These are phyloP conservation scores for Saprolegnia diclina DNA, from an alignment of 352 stramenopile species.

Conservation along the genomic window DNA sequence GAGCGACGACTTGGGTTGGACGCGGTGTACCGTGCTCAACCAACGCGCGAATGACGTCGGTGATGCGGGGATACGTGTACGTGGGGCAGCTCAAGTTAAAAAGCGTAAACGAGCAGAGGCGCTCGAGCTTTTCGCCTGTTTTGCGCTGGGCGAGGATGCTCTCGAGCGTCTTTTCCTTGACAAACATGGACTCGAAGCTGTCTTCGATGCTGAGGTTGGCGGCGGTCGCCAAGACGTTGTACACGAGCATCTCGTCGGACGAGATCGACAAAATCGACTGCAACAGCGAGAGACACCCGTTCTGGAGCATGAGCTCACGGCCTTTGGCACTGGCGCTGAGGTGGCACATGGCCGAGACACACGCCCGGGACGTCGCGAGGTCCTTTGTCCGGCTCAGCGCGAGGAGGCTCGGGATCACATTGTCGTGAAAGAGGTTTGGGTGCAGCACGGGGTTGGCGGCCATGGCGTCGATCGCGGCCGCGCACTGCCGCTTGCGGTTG, in stretches of 20 bases:
- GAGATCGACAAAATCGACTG: constrained; percentile 30
- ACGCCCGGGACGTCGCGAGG: constrained; percentile 40
- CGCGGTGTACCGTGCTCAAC: constrained; percentile 33
- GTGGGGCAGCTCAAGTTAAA: constrained; percentile 63
- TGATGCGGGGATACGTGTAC: constrained; percentile 59
- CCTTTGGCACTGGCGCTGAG: constrained; percentile 35
- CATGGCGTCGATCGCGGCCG: constrained; percentile 59
- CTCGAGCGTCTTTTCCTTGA: constrained; percentile 70
- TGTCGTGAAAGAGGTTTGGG: constrained; percentile 46
- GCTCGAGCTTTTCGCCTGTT: constrained; percentile 34
- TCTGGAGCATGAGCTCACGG: constrained; percentile 45
- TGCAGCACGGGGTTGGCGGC: constrained; percentile 48
- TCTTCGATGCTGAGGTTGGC: constrained; percentile 74
- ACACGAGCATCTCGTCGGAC: constrained; percentile 30
- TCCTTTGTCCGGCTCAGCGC: constrained; percentile 60
- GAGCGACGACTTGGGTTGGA: neutral
- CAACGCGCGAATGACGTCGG: constrained; percentile 59
- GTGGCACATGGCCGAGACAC: constrained; percentile 54
- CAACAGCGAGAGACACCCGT: constrained; percentile 46
- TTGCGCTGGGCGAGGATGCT: constrained; percentile 50
- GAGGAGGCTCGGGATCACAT: constrained; percentile 55
- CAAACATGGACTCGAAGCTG: constrained; percentile 49
- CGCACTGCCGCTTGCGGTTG: constrained; percentile 58
- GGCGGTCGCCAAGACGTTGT: constrained; percentile 49
- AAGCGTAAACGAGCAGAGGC: constrained; percentile 45